A percentile compares a stretch with the other conserved stretches of the same genome.
These are phyloP conservation scores for Dissophora globulifera DNA, from an alignment of 192 early-diverging fungal species.

Conservation along the genomic window DNA sequence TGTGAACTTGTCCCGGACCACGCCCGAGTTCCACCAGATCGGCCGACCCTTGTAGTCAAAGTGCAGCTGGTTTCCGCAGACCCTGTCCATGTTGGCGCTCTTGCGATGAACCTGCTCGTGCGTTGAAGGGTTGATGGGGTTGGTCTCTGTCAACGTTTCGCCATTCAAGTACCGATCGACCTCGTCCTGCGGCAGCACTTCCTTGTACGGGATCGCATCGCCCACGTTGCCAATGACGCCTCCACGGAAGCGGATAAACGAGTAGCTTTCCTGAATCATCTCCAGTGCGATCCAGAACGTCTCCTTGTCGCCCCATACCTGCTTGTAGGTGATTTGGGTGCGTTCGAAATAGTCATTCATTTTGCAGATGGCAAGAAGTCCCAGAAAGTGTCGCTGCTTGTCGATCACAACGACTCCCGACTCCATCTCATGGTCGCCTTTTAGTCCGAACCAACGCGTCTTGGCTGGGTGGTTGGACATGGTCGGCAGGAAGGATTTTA, in stretches of 20 bases:
- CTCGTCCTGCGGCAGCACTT: conserved; percentile 27
- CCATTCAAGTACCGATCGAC: conserved; percentile 31
- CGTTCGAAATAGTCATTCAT: conserved; percentile 61
- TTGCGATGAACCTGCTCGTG: neutral
- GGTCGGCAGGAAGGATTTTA: conserved; percentile 61
- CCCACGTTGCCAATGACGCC: conserved; percentile 64
- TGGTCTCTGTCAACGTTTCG: conserved; percentile 18
- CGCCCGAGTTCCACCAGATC: conserved; percentile 64
- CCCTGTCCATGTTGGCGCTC: conserved; percentile 23
- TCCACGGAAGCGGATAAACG: conserved; percentile 59
- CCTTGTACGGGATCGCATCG: conserved; percentile 44
- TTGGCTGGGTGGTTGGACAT: conserved; percentile 54
- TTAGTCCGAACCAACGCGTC: conserved; percentile 52
- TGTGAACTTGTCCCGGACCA: conserved; percentile 56
- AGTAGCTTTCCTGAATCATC: conserved; percentile 64
- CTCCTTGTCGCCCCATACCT: conserved; percentile 73
- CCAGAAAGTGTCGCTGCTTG: conserved; percentile 61
- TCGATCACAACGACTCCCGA: conserved; percentile 69
- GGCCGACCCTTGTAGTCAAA: conserved; percentile 54
- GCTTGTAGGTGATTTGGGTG: conserved; percentile 56
- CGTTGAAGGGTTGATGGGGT: conserved; percentile 12
- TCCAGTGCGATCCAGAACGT: conserved; percentile 75
- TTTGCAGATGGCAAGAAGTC: conserved; percentile 66
- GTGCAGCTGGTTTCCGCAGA: conserved; percentile 61
- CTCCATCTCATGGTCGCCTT: conserved; percentile 69